Evolutionary conservation across 108 stramenopile genomes (phyloP).

Genomic region (Seminavis robusta): DNA sequence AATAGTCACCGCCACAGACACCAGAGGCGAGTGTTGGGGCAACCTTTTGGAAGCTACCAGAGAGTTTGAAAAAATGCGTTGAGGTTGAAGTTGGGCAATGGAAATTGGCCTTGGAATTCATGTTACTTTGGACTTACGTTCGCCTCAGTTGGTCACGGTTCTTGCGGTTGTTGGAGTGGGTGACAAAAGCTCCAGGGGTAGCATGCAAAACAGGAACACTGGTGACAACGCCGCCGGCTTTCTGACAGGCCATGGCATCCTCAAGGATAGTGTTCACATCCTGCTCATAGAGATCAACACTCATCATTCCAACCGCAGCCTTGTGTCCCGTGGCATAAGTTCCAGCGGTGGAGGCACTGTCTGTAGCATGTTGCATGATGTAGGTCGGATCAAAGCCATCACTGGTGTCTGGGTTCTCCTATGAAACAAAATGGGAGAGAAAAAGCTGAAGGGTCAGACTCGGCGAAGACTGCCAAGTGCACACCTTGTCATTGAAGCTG

Average conservation of each 20-base stretch:
- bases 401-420: background rate
- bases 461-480: background rate
- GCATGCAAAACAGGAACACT: slow-evolving; percentile 58
- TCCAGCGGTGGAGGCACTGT: slow-evolving; percentile 48
- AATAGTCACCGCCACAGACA: slow-evolving; percentile 23
- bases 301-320: slow-evolving; percentile 41
- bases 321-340: slow-evolving; percentile 46
- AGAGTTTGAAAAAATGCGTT: too few relatives aligned
- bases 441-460: background rate
- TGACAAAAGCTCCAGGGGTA: slow-evolving; percentile 54
- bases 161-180: slow-evolving; percentile 36
- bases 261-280: slow-evolving; percentile 45
- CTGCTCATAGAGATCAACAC: slow-evolving; percentile 38
- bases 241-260: slow-evolving; percentile 51
- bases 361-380: slow-evolving; percentile 65
- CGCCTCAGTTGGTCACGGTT: slow-evolving; percentile 23
- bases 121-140: too few relatives aligned
- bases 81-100: too few relatives aligned
- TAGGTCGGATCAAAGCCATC: slow-evolving; percentile 33
- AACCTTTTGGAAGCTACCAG: slow-evolving; percentile 24
- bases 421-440: background rate
- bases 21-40: slow-evolving; percentile 42
- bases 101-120: too few relatives aligned
- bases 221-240: slow-evolving; percentile 50
- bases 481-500: too few relatives aligned